Conservation (phyloP, 306 rosid genomes). For the Medicago lupulina region DNA sequence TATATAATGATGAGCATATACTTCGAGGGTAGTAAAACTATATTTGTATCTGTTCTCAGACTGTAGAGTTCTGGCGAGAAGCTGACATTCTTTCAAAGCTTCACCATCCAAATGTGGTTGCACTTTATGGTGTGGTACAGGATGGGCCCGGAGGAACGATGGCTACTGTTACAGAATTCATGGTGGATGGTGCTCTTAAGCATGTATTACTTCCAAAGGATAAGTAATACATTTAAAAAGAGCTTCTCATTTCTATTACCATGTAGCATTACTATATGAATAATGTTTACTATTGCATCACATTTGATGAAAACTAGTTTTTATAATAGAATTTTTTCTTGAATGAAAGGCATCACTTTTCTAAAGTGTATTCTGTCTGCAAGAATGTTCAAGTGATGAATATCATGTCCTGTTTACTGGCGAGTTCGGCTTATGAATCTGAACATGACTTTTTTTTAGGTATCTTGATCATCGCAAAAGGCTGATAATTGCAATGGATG, state of each 20-base stretch:
- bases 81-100: slow-evolving; percentile 97
- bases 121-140: slow-evolving; percentile 96
- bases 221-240: slow-evolving; percentile 55
- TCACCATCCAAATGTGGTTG: slow-evolving; percentile 97
- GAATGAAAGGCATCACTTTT: slow-evolving; percentile 13
- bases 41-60: slow-evolving; percentile 55
- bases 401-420: slow-evolving; percentile 3
- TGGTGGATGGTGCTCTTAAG: slow-evolving; percentile 96
- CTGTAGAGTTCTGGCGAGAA: slow-evolving; percentile 93
- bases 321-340: slow-evolving; percentile 20
- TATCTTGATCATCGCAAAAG: slow-evolving; percentile 89
- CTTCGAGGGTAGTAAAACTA: slow-evolving; percentile 33
- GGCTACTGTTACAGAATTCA: slow-evolving; percentile 88
- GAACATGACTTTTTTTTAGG: slow-evolving; percentile 51
- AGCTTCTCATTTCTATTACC: slow-evolving; percentile 39
- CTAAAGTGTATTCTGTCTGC: slow-evolving; percentile 25
- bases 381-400: slow-evolving; percentile 20
- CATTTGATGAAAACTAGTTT: slow-evolving; percentile 18
- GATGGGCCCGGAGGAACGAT: slow-evolving; percentile 93
- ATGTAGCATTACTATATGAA: background rate
- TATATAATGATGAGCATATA: slow-evolving; percentile 13
- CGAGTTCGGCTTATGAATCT: slow-evolving; percentile 15
- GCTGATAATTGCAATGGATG: slow-evolving; percentile 93
- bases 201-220: slow-evolving; percentile 89
- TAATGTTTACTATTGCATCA: slow-evolving; percentile 11